Percentiles rank a stretch among this genome's conserved stretches.
phyloP scores from a whole-genome alignment of 495 filamentous ascomycete genomes.

The Podospora bellae-mahoneyi region DNA sequence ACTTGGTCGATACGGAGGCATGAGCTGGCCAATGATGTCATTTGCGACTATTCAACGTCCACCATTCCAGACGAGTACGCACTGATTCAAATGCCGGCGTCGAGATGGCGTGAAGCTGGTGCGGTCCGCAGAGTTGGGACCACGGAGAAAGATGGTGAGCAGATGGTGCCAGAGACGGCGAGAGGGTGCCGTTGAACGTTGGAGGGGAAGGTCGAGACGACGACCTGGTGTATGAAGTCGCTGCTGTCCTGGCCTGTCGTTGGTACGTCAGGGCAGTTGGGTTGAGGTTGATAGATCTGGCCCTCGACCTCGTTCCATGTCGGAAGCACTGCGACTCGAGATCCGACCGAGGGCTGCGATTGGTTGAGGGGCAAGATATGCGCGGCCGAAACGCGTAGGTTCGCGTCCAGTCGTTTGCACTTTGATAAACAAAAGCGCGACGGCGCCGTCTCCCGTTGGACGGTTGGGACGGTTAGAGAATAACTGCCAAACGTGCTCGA shows the following conservation, averaged over 20 bases:
- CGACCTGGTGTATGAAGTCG: neutral
- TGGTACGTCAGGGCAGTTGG: neutral
- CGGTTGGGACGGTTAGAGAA: neutral
- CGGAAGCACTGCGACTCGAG: conserved; percentile 11
- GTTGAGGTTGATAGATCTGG: neutral
- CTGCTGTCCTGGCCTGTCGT: neutral
- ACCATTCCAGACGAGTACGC: neutral
- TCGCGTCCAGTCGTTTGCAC: conserved; percentile 19
- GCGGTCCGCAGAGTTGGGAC: neutral
- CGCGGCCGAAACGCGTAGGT: conserved; percentile 17
- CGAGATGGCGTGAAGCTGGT: conserved; percentile 1
- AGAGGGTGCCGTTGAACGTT: neutral
- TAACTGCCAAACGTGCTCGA: conserved; percentile 4
- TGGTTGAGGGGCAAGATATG: neutral
- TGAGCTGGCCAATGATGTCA: conserved; percentile 29
- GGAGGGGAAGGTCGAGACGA: neutral
- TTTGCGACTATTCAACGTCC: conserved; percentile 14
- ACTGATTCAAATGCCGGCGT: neutral
- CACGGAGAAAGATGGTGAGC: neutral
- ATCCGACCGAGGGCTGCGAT: conserved; percentile 10
- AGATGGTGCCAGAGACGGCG: neutral
- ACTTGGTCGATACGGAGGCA: conserved; percentile 9
- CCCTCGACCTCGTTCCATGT: neutral
- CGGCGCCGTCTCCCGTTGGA: conserved; percentile 24
- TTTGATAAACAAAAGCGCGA: conserved; percentile 24